A percentile compares a stretch with the other conserved stretches of the same genome.
phyloP scores from a whole-genome alignment of 2,329 filamentous ascomycete species.

The Fusarium mangiferae region DNA sequence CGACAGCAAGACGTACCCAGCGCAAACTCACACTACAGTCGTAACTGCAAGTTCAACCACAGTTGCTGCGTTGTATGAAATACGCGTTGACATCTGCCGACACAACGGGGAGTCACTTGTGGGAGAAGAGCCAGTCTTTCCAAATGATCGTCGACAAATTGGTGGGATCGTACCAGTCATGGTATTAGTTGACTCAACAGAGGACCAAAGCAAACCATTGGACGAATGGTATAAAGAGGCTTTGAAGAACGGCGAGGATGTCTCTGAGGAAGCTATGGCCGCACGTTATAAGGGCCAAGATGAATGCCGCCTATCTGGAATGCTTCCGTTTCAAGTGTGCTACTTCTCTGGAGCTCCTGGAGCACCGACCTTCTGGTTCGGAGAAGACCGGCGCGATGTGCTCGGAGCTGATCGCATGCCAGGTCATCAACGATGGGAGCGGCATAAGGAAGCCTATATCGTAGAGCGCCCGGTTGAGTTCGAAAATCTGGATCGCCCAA shows the following conservation, averaged over 20 bases:
- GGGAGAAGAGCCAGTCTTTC: constrained; percentile 37
- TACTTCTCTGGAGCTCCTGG: constrained; percentile 37
- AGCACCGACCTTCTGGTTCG: constrained; percentile 36
- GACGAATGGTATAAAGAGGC: not conserved
- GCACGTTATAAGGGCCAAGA: constrained; percentile 6
- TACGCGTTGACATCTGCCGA: constrained; percentile 41
- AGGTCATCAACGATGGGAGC: constrained; percentile 39
- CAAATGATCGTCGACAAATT: constrained; percentile 35
- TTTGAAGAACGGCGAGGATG: constrained; percentile 19
- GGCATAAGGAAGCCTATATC: constrained; percentile 18
- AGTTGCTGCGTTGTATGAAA: constrained; percentile 33
- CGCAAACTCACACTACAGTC: constrained; percentile 31
- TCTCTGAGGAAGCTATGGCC: constrained; percentile 34
- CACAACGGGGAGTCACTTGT: constrained; percentile 42
- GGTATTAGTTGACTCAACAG: constrained; percentile 14
- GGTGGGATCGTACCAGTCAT: constrained; percentile 42
- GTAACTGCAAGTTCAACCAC: constrained; percentile 26
- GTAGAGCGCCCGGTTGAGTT: constrained; percentile 5
- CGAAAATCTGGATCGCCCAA: constrained; percentile 19
- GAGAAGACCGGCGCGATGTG: constrained; percentile 42
- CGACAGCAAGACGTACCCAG: constrained; percentile 28
- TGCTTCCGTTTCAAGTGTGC: constrained; percentile 43
- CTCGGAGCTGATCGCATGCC: constrained; percentile 44
- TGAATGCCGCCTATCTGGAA: constrained; percentile 38
- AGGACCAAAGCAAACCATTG: constrained; percentile 20